These are phyloP conservation scores for Echium plantagineum DNA, from an alignment of 257 asterid species.

Conservation along the genomic window DNA sequence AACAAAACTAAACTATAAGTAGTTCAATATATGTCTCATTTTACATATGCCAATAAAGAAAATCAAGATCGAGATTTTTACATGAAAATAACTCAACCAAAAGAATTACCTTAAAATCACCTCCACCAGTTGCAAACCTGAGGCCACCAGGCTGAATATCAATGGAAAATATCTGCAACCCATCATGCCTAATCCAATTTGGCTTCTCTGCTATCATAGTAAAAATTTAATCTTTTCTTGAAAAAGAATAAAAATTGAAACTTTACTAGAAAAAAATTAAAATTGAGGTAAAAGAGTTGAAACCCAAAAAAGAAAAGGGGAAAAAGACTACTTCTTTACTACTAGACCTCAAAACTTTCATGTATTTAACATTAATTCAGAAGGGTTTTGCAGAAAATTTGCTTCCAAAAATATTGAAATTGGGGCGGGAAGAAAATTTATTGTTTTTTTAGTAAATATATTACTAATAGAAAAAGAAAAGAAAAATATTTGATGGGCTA, in stretches of 20 bases:
- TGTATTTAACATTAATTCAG: not conserved
- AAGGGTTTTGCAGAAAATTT: not conserved
- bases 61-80: no score
- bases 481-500: not conserved
- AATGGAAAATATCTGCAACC: slow-evolving; percentile 74
- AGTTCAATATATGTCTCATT: no score
- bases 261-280: not conserved
- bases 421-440: not conserved
- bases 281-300: not conserved
- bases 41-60: no score
- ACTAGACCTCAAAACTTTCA: not conserved
- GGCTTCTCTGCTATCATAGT: slow-evolving; percentile 73
- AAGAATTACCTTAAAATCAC: slow-evolving; percentile 59
- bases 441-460: no score
- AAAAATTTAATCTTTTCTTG: not conserved
- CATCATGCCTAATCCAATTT: slow-evolving; percentile 63
- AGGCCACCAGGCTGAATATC: slow-evolving; percentile 88
- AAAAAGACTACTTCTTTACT: no score
- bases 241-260: slow-evolving; percentile 2
- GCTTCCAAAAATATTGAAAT: not conserved
- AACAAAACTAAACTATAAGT: no score
- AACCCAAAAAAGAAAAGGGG: not conserved
- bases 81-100: not conserved
- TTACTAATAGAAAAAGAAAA: no score
- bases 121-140: slow-evolving; percentile 87